Base-by-base conservation (phyloP, 352 stramenopile species). In the Blastocystis sp. region DNA sequence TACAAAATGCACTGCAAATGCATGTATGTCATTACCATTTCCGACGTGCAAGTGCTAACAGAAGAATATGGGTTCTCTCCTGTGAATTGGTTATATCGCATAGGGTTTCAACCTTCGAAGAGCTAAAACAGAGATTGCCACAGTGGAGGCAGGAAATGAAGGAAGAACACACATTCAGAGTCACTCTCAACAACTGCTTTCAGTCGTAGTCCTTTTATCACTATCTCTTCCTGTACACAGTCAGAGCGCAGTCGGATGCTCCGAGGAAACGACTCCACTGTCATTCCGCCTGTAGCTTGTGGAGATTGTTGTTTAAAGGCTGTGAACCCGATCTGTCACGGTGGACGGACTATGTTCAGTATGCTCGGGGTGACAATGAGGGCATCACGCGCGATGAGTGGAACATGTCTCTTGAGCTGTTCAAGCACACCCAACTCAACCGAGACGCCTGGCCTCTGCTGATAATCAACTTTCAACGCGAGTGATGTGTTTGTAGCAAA, bases 1-100 rank as follows among this genome's bases (percentile, higher is more conserved):
- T 84, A 70, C 60, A 56, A 67, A 17, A 84, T 84, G 74, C 21
- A 69, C 38, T 70, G 74, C n/a, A 64, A 66, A 23, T 84, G 74
- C 48, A 84, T 84, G 74, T 84, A 84, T 17, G n/a, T 84, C 66
- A 67, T 84, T 23, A 84, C 74, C 2, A 4, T 34, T 34, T 53
- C 10, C 3, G 56, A 84, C 53, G 53, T 77, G 5, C 34, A 61
- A 4, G 23, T 17, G 0, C 41, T 77, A 1, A 17, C 14, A 17
- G 2, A 11, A 61, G 41, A 59, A 10, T 60, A 61, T 38, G 9
- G 23, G 66, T 77, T 59, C 2, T 17, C 48, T 66, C 56, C 2
- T n/a, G 40, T 62, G 23, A 28, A 21, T 4, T 52, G 40, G 10
- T 59, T 41, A 4, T 60, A 28, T 84, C 67, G 56, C 5, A 52